These are phyloP conservation scores for Iodosphaeria phyllophila DNA, from an alignment of 2,329 filamentous ascomycete genomes.

Conservation along the genomic window DNA sequence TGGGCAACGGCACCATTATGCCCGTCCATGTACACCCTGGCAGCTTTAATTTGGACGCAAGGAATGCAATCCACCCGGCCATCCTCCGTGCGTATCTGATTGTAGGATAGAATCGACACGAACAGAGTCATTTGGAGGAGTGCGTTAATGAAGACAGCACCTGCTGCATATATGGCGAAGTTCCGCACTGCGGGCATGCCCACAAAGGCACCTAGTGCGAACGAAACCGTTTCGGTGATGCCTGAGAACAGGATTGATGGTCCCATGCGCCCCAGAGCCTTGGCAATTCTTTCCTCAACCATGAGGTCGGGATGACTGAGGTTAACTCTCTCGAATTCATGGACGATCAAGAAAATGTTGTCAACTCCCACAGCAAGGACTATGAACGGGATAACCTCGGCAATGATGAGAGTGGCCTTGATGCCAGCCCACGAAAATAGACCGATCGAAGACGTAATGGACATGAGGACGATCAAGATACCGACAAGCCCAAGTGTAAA, in stretches of 20 bases:
- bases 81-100: conserved; percentile 79
- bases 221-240: conserved; percentile 85
- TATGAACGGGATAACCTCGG: conserved; percentile 95
- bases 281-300: conserved; percentile 70
- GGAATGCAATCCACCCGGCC: conserved; percentile 83
- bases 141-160: conserved; percentile 92
- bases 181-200: conserved; percentile 97
- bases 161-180: conserved; percentile 90
- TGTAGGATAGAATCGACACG: conserved; percentile 74
- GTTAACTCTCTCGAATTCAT: conserved; percentile 94
- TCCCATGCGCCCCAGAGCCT: conserved; percentile 86
- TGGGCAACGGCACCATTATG: conserved; percentile 39
- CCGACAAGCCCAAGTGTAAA: conserved; percentile 89
- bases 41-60: conserved; percentile 64
- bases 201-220: conserved; percentile 80
- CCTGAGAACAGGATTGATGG: conserved; percentile 92
- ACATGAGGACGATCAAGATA: conserved; percentile 93
- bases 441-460: conserved; percentile 85
- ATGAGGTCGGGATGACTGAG: conserved; percentile 75
- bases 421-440: conserved; percentile 83
- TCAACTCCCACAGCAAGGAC: conserved; percentile 93
- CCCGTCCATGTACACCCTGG: conserved; percentile 44
- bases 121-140: conserved; percentile 97
- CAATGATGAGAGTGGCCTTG: conserved; percentile 93
- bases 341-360: conserved; percentile 97